Conservation (phyloP, 1,284 basidiomycete species). For the Heterobasidion parviporum region DNA sequence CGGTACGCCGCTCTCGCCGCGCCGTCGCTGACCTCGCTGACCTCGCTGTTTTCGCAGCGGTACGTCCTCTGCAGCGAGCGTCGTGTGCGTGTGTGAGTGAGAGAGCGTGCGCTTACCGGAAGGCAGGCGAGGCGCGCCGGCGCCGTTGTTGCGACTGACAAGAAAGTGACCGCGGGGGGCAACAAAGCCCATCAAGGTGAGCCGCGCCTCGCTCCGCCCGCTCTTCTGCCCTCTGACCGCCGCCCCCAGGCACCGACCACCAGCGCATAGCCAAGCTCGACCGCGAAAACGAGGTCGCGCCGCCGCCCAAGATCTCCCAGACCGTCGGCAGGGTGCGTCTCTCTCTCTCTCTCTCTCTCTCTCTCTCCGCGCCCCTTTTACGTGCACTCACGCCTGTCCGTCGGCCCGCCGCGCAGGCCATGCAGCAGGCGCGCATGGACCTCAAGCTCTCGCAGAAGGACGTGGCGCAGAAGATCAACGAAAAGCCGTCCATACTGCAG, state of each 20-base stretch:
- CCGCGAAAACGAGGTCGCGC: conserved; percentile 93
- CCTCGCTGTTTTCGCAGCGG: conserved; percentile 28
- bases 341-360: conserved; percentile 5
- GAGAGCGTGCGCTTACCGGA: not conserved
- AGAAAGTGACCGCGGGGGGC: conserved; percentile 54
- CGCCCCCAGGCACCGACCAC: conserved; percentile 73
- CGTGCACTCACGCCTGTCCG: not conserved
- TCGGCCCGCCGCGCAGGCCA: conserved; percentile 43
- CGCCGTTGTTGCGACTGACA: conserved; percentile 70
- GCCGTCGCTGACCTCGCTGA: conserved; percentile 5
- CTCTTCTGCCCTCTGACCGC: not conserved
- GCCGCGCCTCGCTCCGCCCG: conserved; percentile 13
- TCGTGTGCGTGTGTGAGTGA: not conserved
- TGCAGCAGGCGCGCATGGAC: conserved; percentile 76
- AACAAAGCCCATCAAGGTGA: conserved; percentile 72
- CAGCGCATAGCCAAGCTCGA: conserved; percentile 91
- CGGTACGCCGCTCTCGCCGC: conserved; percentile 35
- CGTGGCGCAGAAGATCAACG: conserved; percentile 87
- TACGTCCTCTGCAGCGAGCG: conserved; percentile 22
- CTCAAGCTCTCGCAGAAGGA: conserved; percentile 88
- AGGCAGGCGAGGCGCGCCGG: conserved; percentile 62
- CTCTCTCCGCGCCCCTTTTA: not conserved
- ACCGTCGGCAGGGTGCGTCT: conserved; percentile 71
- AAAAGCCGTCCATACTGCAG: conserved; percentile 81
- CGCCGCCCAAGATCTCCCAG: conserved; percentile 79